Evolutionary conservation across 1,284 basidiomycete genomes (phyloP).

Genomic region (Ustilago trichophora): DNA sequence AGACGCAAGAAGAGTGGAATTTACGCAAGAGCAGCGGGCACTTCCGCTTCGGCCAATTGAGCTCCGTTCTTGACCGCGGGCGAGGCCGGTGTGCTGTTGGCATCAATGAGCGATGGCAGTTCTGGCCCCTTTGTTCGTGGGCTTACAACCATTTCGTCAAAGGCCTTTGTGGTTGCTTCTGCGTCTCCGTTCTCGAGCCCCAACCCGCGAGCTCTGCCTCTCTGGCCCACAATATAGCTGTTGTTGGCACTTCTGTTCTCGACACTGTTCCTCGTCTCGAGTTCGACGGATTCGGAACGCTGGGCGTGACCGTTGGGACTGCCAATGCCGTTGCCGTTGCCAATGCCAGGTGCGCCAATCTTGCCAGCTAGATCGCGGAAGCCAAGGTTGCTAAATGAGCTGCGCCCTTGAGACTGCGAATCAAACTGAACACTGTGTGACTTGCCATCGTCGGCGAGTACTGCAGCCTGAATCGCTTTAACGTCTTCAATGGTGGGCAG

Average conservation of each 20-base stretch:
- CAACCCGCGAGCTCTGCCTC: constrained; percentile 32
- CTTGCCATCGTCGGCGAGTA: constrained; percentile 44
- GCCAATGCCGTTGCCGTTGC: constrained; percentile 10
- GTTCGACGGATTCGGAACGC: constrained; percentile 31
- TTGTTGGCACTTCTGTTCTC: constrained; percentile 19
- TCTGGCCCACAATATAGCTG: constrained; percentile 37
- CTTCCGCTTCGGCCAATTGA: constrained; percentile 24
- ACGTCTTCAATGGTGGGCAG: constrained; percentile 65
- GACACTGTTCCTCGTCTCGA: constrained; percentile 29
- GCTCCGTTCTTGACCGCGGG: constrained; percentile 10
- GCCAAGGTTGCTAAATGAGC: constrained; percentile 28
- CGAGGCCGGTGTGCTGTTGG: constrained; percentile 21
- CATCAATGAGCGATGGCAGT: constrained; percentile 27
- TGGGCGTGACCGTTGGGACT: constrained; percentile 1
- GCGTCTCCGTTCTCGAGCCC: constrained; percentile 25
- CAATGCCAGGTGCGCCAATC: constrained; percentile 12
- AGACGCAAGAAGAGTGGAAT: too few relatives aligned
- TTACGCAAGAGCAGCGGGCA: constrained; percentile 28
- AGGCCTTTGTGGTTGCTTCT: constrained; percentile 6
- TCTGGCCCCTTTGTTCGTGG: not conserved
- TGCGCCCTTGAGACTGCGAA: constrained; percentile 9
- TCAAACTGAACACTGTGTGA: constrained; percentile 47
- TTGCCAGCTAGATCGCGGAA: constrained; percentile 39
- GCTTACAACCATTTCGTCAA: constrained; percentile 10
- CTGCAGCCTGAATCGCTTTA: constrained; percentile 58